Evolutionary conservation across 305 asterid species (phyloP).

Genomic region (Ilex paraguariensis): DNA sequence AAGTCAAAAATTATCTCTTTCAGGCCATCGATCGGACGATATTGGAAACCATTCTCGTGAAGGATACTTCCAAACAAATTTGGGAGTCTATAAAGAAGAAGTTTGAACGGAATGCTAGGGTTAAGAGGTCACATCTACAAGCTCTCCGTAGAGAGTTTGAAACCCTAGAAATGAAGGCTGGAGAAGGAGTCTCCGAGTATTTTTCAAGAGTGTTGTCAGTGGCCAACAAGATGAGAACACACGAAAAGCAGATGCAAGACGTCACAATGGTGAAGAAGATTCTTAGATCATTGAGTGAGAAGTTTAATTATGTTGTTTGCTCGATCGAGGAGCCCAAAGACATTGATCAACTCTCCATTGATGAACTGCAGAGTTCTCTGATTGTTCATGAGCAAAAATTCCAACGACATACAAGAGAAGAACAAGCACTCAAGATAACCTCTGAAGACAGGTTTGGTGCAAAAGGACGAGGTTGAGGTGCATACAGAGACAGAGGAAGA

Average conservation of each 20-base stretch:
- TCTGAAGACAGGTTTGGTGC: no score
- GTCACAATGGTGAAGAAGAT: neutral
- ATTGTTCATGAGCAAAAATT: neutral
- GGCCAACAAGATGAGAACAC: neutral
- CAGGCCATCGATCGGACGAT: neutral
- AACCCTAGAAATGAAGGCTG: neutral
- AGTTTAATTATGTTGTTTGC: neutral
- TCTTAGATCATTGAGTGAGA: neutral
- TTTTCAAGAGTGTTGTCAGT: neutral
- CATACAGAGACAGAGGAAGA: constrained; percentile 2
- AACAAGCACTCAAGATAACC: neutral
- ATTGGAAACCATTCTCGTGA: neutral
- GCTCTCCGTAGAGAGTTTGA: neutral
- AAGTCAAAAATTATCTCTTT: neutral
- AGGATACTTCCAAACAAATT: neutral
- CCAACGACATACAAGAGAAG: neutral
- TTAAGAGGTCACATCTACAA: neutral
- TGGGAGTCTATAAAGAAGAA: no score
- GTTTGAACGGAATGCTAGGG: neutral
- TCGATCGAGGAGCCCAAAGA: no score
- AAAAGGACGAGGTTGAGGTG: neutral
- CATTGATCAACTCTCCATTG: no score
- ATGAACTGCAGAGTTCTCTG: no score
- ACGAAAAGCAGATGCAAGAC: neutral
- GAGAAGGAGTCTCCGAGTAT: neutral